These are phyloP conservation scores for Volutella citrinella DNA, from an alignment of 2,329 filamentous ascomycete genomes.

Conservation along the genomic window DNA sequence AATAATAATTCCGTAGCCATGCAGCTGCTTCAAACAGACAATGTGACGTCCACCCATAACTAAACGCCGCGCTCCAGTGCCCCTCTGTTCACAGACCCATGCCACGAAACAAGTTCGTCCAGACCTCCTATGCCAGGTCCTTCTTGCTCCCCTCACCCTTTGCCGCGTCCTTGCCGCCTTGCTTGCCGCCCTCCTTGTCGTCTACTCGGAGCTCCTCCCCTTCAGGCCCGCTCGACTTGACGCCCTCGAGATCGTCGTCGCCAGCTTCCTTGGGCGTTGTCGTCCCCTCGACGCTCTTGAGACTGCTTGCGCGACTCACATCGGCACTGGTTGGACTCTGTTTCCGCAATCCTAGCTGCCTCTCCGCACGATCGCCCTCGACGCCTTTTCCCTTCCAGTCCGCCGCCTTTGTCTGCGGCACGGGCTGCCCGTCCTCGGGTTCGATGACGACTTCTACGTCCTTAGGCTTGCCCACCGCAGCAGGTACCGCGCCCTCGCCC, in stretches of 20 bases:
- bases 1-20: too few species aligned
- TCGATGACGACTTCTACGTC: constrained; percentile 47
- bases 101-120: too few species aligned
- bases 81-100: too few species aligned
- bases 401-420: constrained; percentile 66
- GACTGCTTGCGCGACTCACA: constrained; percentile 71
- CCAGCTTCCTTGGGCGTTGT: constrained; percentile 9
- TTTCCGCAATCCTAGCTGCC: constrained; percentile 65
- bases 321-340: constrained; percentile 63
- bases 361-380: constrained; percentile 44
- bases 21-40: too few species aligned
- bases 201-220: constrained; percentile 31
- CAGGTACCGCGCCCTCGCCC: constrained; percentile 19
- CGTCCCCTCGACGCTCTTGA: constrained; percentile 40
- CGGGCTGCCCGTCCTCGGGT: constrained; percentile 63
- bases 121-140: too few species aligned
- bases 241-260: constrained; percentile 26
- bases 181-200: constrained; percentile 9
- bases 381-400: constrained; percentile 68
- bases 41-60: too few species aligned
- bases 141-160: too few species aligned
- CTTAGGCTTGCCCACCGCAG: constrained; percentile 61
- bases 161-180: too few species aligned
- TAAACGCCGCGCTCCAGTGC: too few species aligned
- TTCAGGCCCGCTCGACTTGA: constrained; percentile 34